Conservation (phyloP, 116 monocot genomes). For the Iris pallida region DNA sequence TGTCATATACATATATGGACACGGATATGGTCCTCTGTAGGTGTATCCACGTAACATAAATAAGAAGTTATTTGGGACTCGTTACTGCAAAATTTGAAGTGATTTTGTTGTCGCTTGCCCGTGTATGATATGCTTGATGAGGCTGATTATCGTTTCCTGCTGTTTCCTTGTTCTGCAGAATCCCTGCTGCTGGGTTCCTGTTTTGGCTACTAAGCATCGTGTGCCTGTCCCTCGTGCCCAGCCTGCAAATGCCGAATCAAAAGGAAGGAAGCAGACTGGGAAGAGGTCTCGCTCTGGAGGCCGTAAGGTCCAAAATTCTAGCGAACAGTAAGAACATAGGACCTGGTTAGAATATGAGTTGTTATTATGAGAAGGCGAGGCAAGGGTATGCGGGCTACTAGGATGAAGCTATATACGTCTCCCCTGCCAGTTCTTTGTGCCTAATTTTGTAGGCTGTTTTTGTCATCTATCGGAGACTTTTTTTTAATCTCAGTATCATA, state of each 20-base stretch:
- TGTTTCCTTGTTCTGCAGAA: conserved; percentile 44
- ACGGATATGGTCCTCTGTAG: too few relatives aligned
- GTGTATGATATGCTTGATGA: neutral
- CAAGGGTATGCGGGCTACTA: conserved; percentile 25
- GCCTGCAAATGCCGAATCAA: conserved; percentile 25
- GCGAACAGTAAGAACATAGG: conserved; percentile 16
- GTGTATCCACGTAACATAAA: too few relatives aligned
- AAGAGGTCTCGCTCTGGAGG: conserved; percentile 35
- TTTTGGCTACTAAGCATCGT: conserved; percentile 81
- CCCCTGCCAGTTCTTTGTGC: conserved; percentile 13
- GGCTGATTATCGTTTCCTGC: neutral
- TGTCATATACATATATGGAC: too few relatives aligned
- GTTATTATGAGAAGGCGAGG: conserved; percentile 26
- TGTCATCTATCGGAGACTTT: too few relatives aligned
- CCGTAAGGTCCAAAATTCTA: conserved; percentile 8
- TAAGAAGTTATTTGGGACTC: neutral
- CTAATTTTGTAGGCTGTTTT: neutral
- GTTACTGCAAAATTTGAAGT: neutral
- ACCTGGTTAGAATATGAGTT: neutral
- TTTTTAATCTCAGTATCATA: too few relatives aligned
- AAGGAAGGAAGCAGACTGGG: conserved; percentile 28
- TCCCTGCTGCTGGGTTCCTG: conserved; percentile 99
- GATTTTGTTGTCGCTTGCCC: neutral
- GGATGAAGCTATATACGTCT: conserved; percentile 36
- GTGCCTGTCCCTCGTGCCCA: conserved; percentile 57